Base-by-base conservation (phyloP, 176 grass and related monocot species). In the Alloteropsis semialata region DNA sequence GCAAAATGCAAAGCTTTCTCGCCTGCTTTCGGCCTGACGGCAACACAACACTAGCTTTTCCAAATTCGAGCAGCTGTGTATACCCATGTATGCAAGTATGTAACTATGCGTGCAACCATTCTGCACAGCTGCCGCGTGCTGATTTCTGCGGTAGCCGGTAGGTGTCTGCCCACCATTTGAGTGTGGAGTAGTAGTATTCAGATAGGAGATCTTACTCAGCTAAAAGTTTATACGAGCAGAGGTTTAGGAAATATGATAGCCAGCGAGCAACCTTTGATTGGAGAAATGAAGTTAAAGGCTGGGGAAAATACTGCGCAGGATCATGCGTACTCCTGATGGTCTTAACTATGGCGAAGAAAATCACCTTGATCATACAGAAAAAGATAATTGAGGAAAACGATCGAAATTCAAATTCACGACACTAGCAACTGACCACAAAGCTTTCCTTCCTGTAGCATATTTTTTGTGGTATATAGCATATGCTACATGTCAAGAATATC, bases 31-130 rank as follows among this genome's bases (percentile, higher is more conserved):
- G 44, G 7, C 43, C 33, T 53, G 84, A 86, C 42, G 0, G 66
- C 76, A 72, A 79, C 66, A 13, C 15, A 18, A 13, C 55, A 15
- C 25, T 29, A n/a, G 61, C 46, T 55, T 84, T 84, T 41, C 24
- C 17, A 68, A 67, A 84, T 84, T 84, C 82, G 36, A 56, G 11
- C 48, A 55, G 39, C 70, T 84, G 65, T 84, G 65, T 75, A 73
- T 17, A 34, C 68, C 45, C 29, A n/a, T 50, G 32, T 15, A 28
- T 22, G 38, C 28, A 46, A 25, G 28, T 41, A 72, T 59, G 44
- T n/a, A n/a, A n/a, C n/a, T n/a, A n/a, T n/a, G n/a, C n/a, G n/a
- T n/a, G n/a, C n/a, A n/a, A n/a, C n/a, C 9, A 36, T 58, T 21
- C 50, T 7, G 50, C 50, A 2, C 4, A 1, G 18, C 50, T 53